These are phyloP conservation scores for Talaromyces funiculosus DNA, from an alignment of 2,329 filamentous ascomycete genomes.

Conservation along the genomic window DNA sequence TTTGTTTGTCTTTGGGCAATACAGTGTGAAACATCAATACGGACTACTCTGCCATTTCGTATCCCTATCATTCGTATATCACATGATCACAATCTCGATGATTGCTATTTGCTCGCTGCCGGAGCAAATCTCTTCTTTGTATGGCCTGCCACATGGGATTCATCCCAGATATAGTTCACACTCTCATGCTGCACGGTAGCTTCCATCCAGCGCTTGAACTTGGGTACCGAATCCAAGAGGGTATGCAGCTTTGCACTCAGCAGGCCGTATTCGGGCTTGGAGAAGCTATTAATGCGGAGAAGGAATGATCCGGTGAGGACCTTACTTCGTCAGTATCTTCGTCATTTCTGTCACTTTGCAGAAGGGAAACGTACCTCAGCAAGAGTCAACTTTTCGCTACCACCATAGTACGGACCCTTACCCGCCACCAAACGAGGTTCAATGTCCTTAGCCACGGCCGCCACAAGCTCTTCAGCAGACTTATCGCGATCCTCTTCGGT, in stretches of 20 bases:
- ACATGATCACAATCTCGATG: neutral
- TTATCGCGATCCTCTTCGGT: slow-evolving; percentile 47
- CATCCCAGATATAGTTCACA: slow-evolving; percentile 59
- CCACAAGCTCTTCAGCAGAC: slow-evolving; percentile 48
- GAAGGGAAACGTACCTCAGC: slow-evolving; percentile 58
- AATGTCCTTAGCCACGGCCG: slow-evolving; percentile 60
- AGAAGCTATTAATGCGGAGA: slow-evolving; percentile 52
- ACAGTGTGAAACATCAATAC: neutral
- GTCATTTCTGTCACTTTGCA: neutral
- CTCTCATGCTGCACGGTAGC: slow-evolving; percentile 58
- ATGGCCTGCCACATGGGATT: slow-evolving; percentile 40
- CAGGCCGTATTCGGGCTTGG: slow-evolving; percentile 48
- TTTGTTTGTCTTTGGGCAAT: neutral
- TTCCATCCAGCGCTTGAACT: slow-evolving; percentile 63
- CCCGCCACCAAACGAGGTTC: slow-evolving; percentile 60
- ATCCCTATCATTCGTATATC: neutral
- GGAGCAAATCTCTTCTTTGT: slow-evolving; percentile 39
- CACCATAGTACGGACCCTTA: slow-evolving; percentile 57
- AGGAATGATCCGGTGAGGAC: slow-evolving; percentile 63
- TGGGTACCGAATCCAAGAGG: slow-evolving; percentile 53
- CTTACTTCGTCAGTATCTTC: slow-evolving; percentile 29
- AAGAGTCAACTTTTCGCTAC: slow-evolving; percentile 59
- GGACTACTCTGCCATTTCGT: neutral
- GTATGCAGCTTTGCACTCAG: slow-evolving; percentile 45
- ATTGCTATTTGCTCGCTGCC: neutral